Evolutionary conservation across 495 filamentous ascomycete species (phyloP), one percentile per base, ranked within the genome.

Genomic region (Hapsidospora chrysogenum): DNA sequence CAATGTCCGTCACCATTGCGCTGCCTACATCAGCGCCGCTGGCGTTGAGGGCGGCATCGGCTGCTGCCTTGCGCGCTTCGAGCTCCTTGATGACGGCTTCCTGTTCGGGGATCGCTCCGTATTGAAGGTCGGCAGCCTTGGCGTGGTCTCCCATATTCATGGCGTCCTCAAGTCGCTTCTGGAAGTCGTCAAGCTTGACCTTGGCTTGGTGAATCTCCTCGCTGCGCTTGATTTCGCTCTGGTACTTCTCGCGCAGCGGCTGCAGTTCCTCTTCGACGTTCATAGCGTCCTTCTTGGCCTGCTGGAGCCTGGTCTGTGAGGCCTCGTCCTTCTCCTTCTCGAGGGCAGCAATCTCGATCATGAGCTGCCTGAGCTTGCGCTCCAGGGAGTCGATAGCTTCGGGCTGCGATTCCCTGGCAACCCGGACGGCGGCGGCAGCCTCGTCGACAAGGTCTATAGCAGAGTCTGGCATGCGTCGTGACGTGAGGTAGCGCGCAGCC

Each of bases 381-480:
- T 95, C 86, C 19, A 97, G 66, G 13, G 78, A 94, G 54, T 97
- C 89, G 27, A 97, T 72, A 19, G 81, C 75, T 55, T 97, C 89
- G 3, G 89, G 89, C 43, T 94, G 85, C 0, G 89, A 95, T 56
- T 97, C 89, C 19, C 89, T 77, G 2, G 85, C 83, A 7, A 96
- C 92, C 34, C 86, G 67, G 37, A 96, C 89, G 10, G 89, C 87
- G 8, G 89, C 85, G 0, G 89, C 89, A 17, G 89, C 89, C 54
- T 97, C 89, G 47, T 97, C 89, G 40, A 97, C 78, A 14, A 97
- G 63, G 52, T 97, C 89, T 28, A 97, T 86, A 6, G 89, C 92
- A 2, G 89, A 95, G 52, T 97, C 89, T 4, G 89, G 89, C 26
- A 97, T 73, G 48, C 89, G 75, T 35, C 89, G 73, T 20, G 74